Conservation (phyloP, 2,329 filamentous ascomycete species). For the Stylonectria norvegica region DNA sequence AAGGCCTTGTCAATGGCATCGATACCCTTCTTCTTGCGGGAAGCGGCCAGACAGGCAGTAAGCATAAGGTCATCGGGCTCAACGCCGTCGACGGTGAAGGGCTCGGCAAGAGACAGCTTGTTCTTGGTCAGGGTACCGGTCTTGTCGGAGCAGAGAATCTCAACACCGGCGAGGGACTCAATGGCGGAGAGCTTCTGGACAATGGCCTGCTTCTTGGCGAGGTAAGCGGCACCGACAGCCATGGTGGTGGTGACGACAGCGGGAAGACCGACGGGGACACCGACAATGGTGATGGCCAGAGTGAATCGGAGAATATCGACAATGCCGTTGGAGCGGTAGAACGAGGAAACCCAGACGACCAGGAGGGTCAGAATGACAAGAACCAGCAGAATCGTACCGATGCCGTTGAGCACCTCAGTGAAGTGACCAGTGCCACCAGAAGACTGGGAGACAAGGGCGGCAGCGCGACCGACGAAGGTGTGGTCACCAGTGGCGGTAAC, state of each 20-base stretch:
- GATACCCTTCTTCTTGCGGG: slow-evolving; percentile 93
- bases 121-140: slow-evolving; percentile 92
- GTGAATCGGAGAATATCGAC: slow-evolving; percentile 79
- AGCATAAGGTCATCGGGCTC: slow-evolving; percentile 88
- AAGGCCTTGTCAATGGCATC: slow-evolving; percentile 95
- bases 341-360: slow-evolving; percentile 80
- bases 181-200: slow-evolving; percentile 91
- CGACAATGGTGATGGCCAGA: slow-evolving; percentile 84
- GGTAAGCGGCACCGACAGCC: slow-evolving; percentile 87
- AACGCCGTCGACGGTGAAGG: slow-evolving; percentile 77
- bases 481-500: slow-evolving; percentile 83
- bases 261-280: slow-evolving; percentile 89
- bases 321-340: slow-evolving; percentile 82
- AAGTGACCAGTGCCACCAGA: slow-evolving; percentile 77
- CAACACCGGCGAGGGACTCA: slow-evolving; percentile 86
- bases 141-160: slow-evolving; percentile 94
- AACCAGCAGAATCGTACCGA: slow-evolving; percentile 74
- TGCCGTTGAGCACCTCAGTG: slow-evolving; percentile 85
- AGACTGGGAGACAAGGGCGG: slow-evolving; percentile 78
- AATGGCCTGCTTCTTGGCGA: slow-evolving; percentile 89
- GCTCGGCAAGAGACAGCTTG: slow-evolving; percentile 83
- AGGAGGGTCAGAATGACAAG: slow-evolving; percentile 78
- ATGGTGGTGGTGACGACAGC: slow-evolving; percentile 93
- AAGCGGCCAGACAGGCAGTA: slow-evolving; percentile 84
- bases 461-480: slow-evolving; percentile 86